Base-by-base conservation (phyloP, 2,329 filamentous ascomycete species). In the Ophiostoma quercus region DNA sequence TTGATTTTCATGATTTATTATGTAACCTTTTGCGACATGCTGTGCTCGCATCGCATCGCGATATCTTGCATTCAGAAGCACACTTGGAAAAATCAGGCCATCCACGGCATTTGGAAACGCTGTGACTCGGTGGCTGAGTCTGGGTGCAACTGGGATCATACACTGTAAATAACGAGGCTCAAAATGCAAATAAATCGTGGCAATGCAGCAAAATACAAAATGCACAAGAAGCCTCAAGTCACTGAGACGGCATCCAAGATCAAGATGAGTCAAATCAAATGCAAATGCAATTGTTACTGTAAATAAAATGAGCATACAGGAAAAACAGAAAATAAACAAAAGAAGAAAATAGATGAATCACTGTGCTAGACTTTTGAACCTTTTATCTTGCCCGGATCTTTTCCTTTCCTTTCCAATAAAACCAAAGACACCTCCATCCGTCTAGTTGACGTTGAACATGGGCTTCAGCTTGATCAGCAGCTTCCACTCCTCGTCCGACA, bases 381-480 rank as follows among this genome's bases (percentile, higher is more conserved):
- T 37, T 32, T 62, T 62, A 62, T 62, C 51, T 57, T 57, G 51
- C 51, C 51, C 22, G n/a, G 51, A n/a, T 62, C 29, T 19, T 32
- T 32, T 62, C 8, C 29, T 62, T 34, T n/a, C 14, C 57, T 32
- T 62, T 62, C 57, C 14, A 57, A 54, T 11, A 11, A 41, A 41
- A 41, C 9, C 39, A 4, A 25, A n/a, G 1, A 22, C 8, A 9
- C 51, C 3, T 16, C 32, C 5, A 11, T 14, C 6, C 37, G 9
- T 14, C 37, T 85, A 93, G 76, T 84, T 84, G 79, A 97, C 91
- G 80, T 98, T 95, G 78, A 98, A 97, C 74, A 96, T 78, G 57
- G 92, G 89, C 87, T 99, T 99, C 78, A 99, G 83, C 85, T 97
- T 96, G 81, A 94, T 92, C 77, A 99, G 92, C 73, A 99, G 84